Percentiles rank a stretch among this genome's conserved stretches.
phyloP scores from a whole-genome alignment of 345 rosid genomes.

The Populus euphratica region DNA sequence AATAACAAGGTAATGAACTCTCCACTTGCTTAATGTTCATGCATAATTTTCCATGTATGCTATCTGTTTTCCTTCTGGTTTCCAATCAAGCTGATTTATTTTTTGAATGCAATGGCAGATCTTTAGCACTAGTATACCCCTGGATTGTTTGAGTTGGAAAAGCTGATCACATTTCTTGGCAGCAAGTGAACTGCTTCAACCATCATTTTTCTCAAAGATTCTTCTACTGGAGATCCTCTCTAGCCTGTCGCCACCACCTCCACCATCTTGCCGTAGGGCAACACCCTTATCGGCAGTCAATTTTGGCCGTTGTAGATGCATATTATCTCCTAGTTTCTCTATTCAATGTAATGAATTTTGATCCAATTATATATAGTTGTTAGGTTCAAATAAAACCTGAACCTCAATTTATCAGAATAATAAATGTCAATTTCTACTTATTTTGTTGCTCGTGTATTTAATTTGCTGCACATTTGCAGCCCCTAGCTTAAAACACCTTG shows the following conservation, averaged over 20 bases:
- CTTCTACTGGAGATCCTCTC: background rate
- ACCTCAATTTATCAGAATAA: background rate
- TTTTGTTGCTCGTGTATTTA: background rate
- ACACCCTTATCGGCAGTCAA: background rate
- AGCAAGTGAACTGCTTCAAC: background rate
- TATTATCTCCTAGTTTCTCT: background rate
- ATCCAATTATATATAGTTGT: background rate
- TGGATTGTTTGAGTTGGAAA: background rate
- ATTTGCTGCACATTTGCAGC: background rate
- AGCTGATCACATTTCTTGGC: background rate
- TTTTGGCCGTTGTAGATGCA: background rate
- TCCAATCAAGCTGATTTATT: background rate
- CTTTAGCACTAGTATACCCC: background rate
- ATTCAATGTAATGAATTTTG: constrained; percentile 13
- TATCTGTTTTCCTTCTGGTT: no score
- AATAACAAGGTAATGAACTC: background rate
- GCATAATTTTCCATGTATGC: background rate
- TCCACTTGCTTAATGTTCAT: background rate
- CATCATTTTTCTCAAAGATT: background rate
- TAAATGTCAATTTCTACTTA: background rate
- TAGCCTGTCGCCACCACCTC: constrained; percentile 1
- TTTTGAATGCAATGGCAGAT: background rate
- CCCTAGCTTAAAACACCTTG: background rate
- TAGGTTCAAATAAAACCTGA: background rate
- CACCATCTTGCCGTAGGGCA: background rate